Percentiles rank a stretch among this genome's conserved stretches.
Evolutionary conservation across 2,329 filamentous ascomycete genomes (phyloP).

Genomic region (Talaromyces sp.): DNA sequence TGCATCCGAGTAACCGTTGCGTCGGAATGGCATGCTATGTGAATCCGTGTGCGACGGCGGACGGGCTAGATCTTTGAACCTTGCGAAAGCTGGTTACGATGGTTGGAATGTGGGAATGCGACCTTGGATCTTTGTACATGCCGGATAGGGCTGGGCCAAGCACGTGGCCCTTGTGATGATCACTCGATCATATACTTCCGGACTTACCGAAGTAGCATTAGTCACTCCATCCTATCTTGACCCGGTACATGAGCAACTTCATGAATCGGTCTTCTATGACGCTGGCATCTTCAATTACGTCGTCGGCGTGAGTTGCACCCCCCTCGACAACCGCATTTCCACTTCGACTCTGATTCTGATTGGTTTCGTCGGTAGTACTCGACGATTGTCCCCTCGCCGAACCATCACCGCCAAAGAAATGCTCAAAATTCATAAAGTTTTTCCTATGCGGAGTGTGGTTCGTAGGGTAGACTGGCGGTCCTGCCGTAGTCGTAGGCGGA

Average conservation of each 20-base stretch:
- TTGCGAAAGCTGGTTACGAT: neutral
- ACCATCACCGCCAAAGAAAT: slow-evolving; percentile 3
- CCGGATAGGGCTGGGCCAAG: neutral
- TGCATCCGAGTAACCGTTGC: neutral
- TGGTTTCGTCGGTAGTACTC: neutral
- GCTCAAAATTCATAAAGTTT: slow-evolving; percentile 19
- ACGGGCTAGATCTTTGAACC: neutral
- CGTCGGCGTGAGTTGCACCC: neutral
- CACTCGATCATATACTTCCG: neutral
- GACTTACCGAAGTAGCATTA: neutral
- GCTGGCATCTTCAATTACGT: neutral
- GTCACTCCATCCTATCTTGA: neutral
- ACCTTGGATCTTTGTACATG: neutral
- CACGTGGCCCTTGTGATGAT: neutral
- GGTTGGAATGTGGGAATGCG: slow-evolving; percentile 2
- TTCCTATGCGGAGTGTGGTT: slow-evolving; percentile 16
- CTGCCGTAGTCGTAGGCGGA: neutral
- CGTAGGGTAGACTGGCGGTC: neutral
- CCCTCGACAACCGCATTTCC: neutral
- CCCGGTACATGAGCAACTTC: neutral
- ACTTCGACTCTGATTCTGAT: neutral
- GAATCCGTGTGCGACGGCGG: neutral
- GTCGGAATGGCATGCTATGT: neutral
- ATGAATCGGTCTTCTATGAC: neutral
- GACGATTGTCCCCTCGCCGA: neutral